A percentile compares a stretch with the other conserved stretches of the same genome.
Evolutionary conservation across 2,329 filamentous ascomycete species (phyloP).

Genomic region (Xylaria hypoxylon): DNA sequence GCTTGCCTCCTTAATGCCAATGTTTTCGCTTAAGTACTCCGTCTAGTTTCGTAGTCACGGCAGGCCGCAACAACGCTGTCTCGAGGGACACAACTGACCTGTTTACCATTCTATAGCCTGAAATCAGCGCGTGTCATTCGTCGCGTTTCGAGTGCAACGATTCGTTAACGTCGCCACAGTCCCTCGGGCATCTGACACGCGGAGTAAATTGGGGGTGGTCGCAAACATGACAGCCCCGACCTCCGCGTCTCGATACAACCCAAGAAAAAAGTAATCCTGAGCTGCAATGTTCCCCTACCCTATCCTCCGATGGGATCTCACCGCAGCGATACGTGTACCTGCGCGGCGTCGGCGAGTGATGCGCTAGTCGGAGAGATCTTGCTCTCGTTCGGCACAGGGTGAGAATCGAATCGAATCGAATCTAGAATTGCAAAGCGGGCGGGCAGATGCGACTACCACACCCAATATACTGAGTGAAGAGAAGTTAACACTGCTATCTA

Average conservation of each 20-base stretch:
- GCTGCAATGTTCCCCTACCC: neutral
- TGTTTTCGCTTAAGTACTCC: neutral
- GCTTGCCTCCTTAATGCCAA: neutral
- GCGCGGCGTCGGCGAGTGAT: conserved; percentile 16
- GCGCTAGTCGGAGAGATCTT: conserved; percentile 8
- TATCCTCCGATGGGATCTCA: conserved; percentile 11
- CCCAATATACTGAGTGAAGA: conserved; percentile 5
- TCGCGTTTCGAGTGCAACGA: conserved; percentile 11
- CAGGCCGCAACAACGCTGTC: neutral
- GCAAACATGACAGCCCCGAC: conserved; percentile 1
- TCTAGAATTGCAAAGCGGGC: neutral
- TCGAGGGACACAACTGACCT: neutral
- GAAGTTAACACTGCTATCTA: neutral
- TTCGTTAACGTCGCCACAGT: conserved; percentile 5
- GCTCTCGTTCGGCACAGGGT: neutral
- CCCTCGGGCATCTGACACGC: conserved; percentile 14
- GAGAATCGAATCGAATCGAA: neutral
- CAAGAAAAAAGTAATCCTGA: neutral
- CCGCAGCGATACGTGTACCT: conserved; percentile 18
- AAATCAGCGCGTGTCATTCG: neutral
- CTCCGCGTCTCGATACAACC: conserved; percentile 7
- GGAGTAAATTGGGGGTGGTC: conserved; percentile 20
- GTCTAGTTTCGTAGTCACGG: neutral
- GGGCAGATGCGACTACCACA: neutral
- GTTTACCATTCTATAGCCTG: conserved; percentile 1